A percentile compares a stretch with the other conserved stretches of the same genome.
Evolutionary conservation across 148 eudicot genomes (phyloP).

Genomic region (Rheum nobile): DNA sequence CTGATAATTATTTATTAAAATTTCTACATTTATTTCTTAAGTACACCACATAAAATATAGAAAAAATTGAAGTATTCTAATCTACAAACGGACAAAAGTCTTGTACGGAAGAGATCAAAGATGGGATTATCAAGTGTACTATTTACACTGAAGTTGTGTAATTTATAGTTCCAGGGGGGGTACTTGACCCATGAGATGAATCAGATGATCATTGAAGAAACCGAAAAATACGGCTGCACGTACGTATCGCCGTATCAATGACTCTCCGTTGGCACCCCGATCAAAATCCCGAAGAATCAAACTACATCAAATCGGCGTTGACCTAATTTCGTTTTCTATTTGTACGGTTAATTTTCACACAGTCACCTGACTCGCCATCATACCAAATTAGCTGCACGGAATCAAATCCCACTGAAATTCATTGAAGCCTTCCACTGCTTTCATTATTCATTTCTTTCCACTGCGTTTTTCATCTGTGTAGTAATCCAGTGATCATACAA

Average conservation of each 20-base stretch:
- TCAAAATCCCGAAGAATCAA: neutral
- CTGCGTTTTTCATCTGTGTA: neutral
- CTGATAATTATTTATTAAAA: too few species aligned
- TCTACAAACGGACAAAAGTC: too few species aligned
- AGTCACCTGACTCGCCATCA: neutral
- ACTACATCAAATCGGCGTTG: neutral
- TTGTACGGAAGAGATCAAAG: too few species aligned
- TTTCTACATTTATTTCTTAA: too few species aligned
- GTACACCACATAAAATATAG: too few species aligned
- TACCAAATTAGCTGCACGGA: neutral
- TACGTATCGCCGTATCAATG: neutral
- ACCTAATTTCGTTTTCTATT: neutral
- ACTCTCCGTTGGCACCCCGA: neutral
- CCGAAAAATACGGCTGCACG: neutral
- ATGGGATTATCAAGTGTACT: too few species aligned
- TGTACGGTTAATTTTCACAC: neutral
- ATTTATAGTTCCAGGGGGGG: too few species aligned
- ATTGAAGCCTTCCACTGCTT: neutral
- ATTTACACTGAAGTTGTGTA: too few species aligned
- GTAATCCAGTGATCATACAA: neutral
- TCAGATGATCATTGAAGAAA: too few species aligned
- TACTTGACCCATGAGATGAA: too few species aligned
- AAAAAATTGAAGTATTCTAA: too few species aligned
- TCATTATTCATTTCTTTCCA: neutral
- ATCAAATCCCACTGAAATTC: neutral